Evolutionary conservation across 257 asterid genomes (phyloP), one percentile per base, ranked within the genome.

Genomic region (Nicotiana noctiflora): DNA sequence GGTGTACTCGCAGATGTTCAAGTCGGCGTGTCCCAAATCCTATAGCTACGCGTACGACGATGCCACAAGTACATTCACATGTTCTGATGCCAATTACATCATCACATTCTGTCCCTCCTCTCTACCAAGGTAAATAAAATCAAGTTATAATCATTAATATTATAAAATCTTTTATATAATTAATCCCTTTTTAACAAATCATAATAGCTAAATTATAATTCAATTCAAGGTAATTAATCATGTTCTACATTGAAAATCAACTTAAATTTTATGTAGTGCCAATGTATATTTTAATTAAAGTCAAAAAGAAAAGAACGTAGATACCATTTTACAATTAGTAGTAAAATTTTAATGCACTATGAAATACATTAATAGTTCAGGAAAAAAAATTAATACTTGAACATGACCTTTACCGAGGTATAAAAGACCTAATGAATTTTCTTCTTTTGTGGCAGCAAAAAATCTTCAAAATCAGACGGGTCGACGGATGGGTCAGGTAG

Each of bases 31-130:
- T 37, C 97, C 97, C 0, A 89, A 84, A 75, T 87, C 96, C 1
- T 92, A 92, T 12, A 92, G 97, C 87, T 92, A 92, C 68, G 97
- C 97, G 0, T 92, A 86, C 15, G 97, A 92, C n/a, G 96, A 92
- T 49, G 87, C 87, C 11, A 87, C 92, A 5, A 92, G 97, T 76
- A 92, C 97, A 67, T 92, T 92, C 83, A 92, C 97, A 5, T 92
- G 97, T 52, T 66, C 89, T 27, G 89, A 84, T 17, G 95, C 95
- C 14, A 89, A 92, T 81, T 92, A 92, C 70, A 86, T 84, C 85
- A 80, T 92, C 89, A 92, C 97, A 31, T 92, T 92, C 82, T 92
- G 97, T 44, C 93, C 93, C 0, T 17, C 89, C 18, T 81, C 76
- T 23, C 53, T 78, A 0, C 53, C 86, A 2, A 85, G 93, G 95